Evolutionary conservation across 148 eudicot genomes (phyloP).

Genomic region (Silene latifolia): DNA sequence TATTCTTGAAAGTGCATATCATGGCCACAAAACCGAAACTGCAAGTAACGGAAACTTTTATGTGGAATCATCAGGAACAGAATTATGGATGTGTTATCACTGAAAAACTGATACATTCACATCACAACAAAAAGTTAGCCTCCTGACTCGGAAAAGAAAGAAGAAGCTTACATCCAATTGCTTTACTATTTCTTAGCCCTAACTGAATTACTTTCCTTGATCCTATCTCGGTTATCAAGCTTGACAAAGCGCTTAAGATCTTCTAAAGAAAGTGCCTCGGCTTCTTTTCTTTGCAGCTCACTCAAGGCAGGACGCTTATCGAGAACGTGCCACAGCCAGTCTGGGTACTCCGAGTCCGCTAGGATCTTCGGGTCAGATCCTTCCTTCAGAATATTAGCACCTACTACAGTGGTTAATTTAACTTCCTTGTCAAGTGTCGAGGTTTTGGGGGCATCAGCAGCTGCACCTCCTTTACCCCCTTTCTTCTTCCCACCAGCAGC

Average conservation of each 20-base stretch:
- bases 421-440: constrained; percentile 75
- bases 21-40: neutral
- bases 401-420: constrained; percentile 72
- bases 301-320: constrained; percentile 81
- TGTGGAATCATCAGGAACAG: too few species aligned
- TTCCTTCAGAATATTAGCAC: constrained; percentile 84
- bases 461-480: constrained; percentile 65
- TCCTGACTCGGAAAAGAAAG: neutral
- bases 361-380: constrained; percentile 78
- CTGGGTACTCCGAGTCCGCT: constrained; percentile 86
- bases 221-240: constrained; percentile 88
- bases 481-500: constrained; percentile 71
- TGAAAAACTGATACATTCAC: neutral
- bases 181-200: constrained; percentile 53
- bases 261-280: constrained; percentile 64
- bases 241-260: constrained; percentile 94
- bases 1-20: neutral
- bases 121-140: neutral
- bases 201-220: constrained; percentile 75
- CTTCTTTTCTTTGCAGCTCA: constrained; percentile 69
- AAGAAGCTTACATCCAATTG: neutral
- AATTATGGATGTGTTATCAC: neutral
- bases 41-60: neutral
- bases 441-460: constrained; percentile 65
- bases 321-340: constrained; percentile 78